Base-by-base conservation (phyloP, 352 stramenopile species). In the Phytophthora sojae region DNA sequence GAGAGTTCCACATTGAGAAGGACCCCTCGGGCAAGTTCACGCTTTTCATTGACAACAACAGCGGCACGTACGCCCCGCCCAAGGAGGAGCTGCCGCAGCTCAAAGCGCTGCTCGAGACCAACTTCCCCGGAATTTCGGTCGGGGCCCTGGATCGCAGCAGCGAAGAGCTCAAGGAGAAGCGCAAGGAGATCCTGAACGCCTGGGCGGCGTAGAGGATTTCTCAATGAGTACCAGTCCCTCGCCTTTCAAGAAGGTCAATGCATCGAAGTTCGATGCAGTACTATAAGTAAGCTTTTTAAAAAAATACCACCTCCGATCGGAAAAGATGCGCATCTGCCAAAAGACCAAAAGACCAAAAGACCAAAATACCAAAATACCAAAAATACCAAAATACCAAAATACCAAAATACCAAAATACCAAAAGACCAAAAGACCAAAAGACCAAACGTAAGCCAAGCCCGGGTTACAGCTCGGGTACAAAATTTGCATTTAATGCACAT, bases 11-110 rank as follows among this genome's bases (percentile, higher is more conserved):
- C 61, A 71, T 83, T 52, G 61, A 78, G 15, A 69, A 78, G 57
- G 54, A 37, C 0, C 64, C 62, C 39, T 74, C 71, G 6, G 76
- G 72, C 6, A 71, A 69, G 21, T 68, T 63, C 64, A 83, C 71
- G 51, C 69, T 83, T 2, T 17, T 76, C 1, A 83, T 83, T 23
- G 76, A 83, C 72, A 83, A 83, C 65, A 80, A 83, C 58, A 83
- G 76, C 45, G 76, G 76, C 59, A 83, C 76, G 6, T 83, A 83
- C 52, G 72, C 64, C 2, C 76, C 76, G 8, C 72, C 72, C 4
- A 79, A 79, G 59, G 69, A 42, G 6, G 64, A 78, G 26, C 58
- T 83, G 7, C 76, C 76, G 1, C 56, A 74, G 25, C 57, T 83
- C 15, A 71, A 79, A 57, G 69, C 61, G n/a, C 47, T 83, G 6